Evolutionary conservation across 1,284 basidiomycete species (phyloP), one percentile per base, ranked within the genome.

Genomic region (Puccinia hordei): DNA sequence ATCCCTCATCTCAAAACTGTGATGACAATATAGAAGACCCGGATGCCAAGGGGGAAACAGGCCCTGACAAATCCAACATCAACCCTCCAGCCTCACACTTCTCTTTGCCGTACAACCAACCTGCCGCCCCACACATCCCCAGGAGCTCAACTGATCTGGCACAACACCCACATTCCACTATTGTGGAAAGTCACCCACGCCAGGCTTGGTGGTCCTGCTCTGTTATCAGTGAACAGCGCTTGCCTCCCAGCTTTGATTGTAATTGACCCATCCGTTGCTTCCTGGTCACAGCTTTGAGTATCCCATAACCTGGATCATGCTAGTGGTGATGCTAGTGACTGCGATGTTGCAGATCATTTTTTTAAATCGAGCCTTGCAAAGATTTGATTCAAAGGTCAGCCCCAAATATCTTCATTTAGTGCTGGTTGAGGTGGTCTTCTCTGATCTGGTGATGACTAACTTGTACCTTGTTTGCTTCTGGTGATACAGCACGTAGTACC

Each of bases 341-440:
- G 95, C 94, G 4, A 85, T 98, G 27, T 89, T 93, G 24, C 96
- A 99, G 87, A 92, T 99, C 83, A 90, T 90, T 82, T 98, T 93
- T 85, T 89, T 98, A 75, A 98, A 98, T 85, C 83, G 84, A 38
- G 84, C 90, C 91, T 82, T 85, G 33, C 84, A 86, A 73, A 75
- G 82, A 35, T 83, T 84, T 53, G 83, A 85, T 59, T 83, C 83
- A n/a, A 76, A 84, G 38, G 81, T 57, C 53, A 55, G 59, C 19
- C 33, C 53, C 44, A 51, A 51, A 13, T 30, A n/a, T 19, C 51
- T 27, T 69, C n/a, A n/a, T n/a, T n/a, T n/a, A n/a, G n/a, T n/a
- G n/a, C n/a, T n/a, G n/a, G n/a, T n/a, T n/a, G n/a, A n/a, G n/a
- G n/a, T n/a, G n/a, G n/a, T n/a, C n/a, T n/a, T n/a, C n/a, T n/a